Base-by-base conservation (phyloP, 352 stramenopile species). In the Globisporangium spiculum region DNA sequence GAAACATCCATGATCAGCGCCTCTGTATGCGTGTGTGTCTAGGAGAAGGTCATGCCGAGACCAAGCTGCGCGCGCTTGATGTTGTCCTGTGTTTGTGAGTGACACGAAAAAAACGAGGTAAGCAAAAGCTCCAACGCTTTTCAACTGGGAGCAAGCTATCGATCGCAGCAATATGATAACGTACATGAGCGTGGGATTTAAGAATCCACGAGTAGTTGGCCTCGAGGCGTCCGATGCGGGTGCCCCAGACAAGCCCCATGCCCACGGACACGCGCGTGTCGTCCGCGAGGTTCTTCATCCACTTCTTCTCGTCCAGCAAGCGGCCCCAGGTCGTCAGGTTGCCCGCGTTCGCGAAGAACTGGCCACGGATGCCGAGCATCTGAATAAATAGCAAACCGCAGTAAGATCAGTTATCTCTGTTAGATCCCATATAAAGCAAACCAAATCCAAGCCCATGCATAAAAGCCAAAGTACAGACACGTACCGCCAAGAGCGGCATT, bases 171-270 rank as follows among this genome's bases (percentile, higher is more conserved):
- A 16, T 1, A 18, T 9, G 12, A 18, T 12, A 18, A 75, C 87
- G 68, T 89, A 96, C 88, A 66, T 93, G 78, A 20, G 77, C 67
- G 63, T 93, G 77, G 30, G 89, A 81, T 74, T 93, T 94, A 62
- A 96, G 75, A 60, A 97, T 90, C 86, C 89, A 97, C 76, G 89
- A 97, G 68, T 97, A 97, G 75, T 96, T 97, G 66, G 90, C 90
- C 84, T 97, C 90, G 63, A 97, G 88, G 57, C 90, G 89, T 26
- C 90, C 90, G 65, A 97, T 87, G 46, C 79, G 81, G 27, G 90
- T 96, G 64, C 85, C 88, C 79, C 90, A 94, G 64, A 96, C 90
- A 69, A 97, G 79, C 5, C 91, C 92, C 62, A 96, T 68, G 32
- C 92, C 92, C 10, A 96, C 81, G 7, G 91, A 87, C 36, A 95